A percentile compares a stretch with the other conserved stretches of the same genome.
phyloP scores from a whole-genome alignment of 306 rosid species.

The Neltuma alba region DNA sequence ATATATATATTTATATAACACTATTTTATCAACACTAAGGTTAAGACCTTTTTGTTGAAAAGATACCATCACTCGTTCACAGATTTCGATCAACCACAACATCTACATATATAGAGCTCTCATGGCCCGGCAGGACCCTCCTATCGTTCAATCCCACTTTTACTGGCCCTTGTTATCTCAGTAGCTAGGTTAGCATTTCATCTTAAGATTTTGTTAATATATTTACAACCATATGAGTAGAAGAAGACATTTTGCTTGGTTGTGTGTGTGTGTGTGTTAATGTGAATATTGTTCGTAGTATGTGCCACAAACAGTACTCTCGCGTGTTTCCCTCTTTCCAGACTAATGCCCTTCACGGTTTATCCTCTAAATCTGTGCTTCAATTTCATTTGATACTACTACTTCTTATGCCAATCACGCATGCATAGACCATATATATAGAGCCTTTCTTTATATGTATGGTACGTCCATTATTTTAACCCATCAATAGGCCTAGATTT shows the following conservation, averaged over 20 bases:
- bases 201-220: neutral
- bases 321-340: slow-evolving; percentile 51
- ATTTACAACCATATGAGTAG: neutral
- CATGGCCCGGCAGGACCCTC: neutral
- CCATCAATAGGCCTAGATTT: slow-evolving; percentile 37
- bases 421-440: neutral
- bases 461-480: neutral
- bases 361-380: slow-evolving; percentile 28
- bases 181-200: neutral
- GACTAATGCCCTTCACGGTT: slow-evolving; percentile 24
- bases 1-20: no score
- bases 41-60: neutral
- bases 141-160: neutral
- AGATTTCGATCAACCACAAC: neutral
- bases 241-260: neutral
- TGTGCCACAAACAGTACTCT: slow-evolving; percentile 30
- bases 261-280: no score
- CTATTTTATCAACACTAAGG: neutral
- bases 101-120: no score
- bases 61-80: neutral
- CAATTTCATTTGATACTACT: neutral
- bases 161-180: neutral
- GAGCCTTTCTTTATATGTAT: neutral
- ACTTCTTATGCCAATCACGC: neutral
- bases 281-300: slow-evolving; percentile 19